Percentiles rank a stretch among this genome's conserved stretches.
Conservation (phyloP, 1,284 basidiomycete species). For the Vanrija pseudolonga region DNA sequence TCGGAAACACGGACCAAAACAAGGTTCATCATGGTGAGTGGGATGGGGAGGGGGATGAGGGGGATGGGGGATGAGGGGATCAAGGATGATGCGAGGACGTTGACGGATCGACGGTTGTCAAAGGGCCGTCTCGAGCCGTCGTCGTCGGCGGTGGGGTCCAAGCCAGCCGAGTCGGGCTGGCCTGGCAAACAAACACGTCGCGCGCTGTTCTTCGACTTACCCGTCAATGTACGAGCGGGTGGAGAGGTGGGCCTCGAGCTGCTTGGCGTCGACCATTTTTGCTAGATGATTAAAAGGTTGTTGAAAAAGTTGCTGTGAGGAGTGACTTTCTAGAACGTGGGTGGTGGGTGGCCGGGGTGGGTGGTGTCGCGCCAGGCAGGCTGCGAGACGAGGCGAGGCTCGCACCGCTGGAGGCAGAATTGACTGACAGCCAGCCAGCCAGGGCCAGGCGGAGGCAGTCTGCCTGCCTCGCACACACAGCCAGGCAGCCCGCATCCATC, state of each 20-base stretch:
- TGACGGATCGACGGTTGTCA: not conserved
- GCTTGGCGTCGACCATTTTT: conserved; percentile 69
- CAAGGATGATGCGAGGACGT: not conserved
- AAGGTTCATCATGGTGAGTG: conserved; percentile 61
- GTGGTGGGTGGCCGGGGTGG: not conserved
- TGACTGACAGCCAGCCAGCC: too few relatives aligned
- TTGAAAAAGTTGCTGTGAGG: conserved; percentile 9
- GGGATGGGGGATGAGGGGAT: not conserved
- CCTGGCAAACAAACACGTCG: not conserved
- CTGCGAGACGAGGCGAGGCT: too few relatives aligned
- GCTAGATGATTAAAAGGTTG: conserved; percentile 10
- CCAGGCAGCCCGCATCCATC: too few relatives aligned
- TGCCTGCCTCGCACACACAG: too few relatives aligned
- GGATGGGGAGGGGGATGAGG: conserved; percentile 1
- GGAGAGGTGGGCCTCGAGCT: conserved; percentile 79
- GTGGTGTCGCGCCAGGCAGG: too few relatives aligned
- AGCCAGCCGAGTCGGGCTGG: not conserved
- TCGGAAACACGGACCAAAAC: conserved; percentile 99
- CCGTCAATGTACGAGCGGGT: conserved; percentile 47
- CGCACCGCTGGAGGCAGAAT: too few relatives aligned
- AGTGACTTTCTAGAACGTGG: not conserved
- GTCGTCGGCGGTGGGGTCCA: not conserved
- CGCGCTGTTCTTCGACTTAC: conserved; percentile 32
- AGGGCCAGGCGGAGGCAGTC: too few relatives aligned
- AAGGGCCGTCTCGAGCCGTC: too few relatives aligned